These are phyloP conservation scores for Cenococcum geophilum DNA, from an alignment of 495 filamentous ascomycete species.

Conservation along the genomic window DNA sequence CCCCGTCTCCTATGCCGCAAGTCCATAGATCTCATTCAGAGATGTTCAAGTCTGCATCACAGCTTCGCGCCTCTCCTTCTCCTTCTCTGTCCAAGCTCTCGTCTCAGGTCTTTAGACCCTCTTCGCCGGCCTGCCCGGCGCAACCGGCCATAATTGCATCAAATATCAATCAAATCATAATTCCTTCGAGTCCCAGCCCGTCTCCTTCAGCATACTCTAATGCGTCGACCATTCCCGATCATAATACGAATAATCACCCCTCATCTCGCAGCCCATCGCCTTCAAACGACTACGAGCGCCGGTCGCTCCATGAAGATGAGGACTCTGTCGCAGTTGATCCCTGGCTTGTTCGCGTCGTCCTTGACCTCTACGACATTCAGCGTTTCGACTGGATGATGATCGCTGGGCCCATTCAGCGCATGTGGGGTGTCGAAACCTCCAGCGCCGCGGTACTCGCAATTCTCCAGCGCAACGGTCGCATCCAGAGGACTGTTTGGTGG, in stretches of 20 bases:
- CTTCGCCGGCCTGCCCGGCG: background rate
- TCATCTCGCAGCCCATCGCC: background rate
- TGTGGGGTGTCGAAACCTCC: constrained; percentile 19
- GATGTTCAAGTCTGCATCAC: background rate
- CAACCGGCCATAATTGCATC: background rate
- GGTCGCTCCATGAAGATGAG: background rate
- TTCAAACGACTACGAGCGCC: background rate
- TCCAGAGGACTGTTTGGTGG: constrained; percentile 21
- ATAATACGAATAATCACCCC: background rate
- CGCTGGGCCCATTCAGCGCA: constrained; percentile 21
- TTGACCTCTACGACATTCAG: constrained; percentile 26
- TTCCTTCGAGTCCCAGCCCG: background rate
- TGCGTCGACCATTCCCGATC: background rate
- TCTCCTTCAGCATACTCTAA: background rate
- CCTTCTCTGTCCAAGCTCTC: background rate
- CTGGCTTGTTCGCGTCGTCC: constrained; percentile 25
- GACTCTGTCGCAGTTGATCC: constrained; percentile 11
- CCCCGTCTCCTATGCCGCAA: background rate
- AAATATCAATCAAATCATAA: background rate
- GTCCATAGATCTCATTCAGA: background rate
- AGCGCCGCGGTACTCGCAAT: constrained; percentile 25
- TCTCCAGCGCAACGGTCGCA: constrained; percentile 21
- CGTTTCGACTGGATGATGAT: constrained; percentile 28
- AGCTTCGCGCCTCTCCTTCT: background rate
- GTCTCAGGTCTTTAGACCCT: background rate